Base-by-base conservation (phyloP, 148 eudicot species). In the Hydrangea macrophylla region DNA sequence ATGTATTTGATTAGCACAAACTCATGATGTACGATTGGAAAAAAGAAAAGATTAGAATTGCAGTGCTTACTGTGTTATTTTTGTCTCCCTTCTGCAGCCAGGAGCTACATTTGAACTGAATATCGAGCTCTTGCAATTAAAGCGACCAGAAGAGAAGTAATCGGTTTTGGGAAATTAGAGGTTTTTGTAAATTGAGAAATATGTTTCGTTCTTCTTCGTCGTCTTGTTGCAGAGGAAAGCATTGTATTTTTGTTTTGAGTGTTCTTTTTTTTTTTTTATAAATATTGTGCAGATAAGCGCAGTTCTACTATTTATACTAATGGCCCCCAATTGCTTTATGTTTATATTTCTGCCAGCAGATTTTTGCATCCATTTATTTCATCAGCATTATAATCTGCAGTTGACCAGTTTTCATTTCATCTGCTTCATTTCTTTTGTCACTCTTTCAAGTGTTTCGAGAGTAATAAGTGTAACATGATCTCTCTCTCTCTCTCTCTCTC, bases 31-130 rank as follows among this genome's bases (percentile, higher is more conserved):
- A 35, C 17, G 6, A 48, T 48, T 48, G 53, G n/a, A 48, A 22
- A 48, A 48, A 48, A 22, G n/a, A 15, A n/a, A 48, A 13, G 6
- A 48, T 17, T 48, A 48, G 23, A 48, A 18, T 1, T 4, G 51
- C 17, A 23, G 23, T 18, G 20, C 33, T 73, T 68, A 40, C 69
- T 39, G 31, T 31, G 9, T 60, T 37, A 18, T 22, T 51, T 26
- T 70, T 61, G 25, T 33, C 36, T 65, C 27, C 12, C 12, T 73
- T 67, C 15, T 79, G 82, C 88, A 94, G 99, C 97, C 99, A 13
- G 97, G 93, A 13, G 93, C 97, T n/a, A 88, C 97, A 66, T 95
- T 95, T 65, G 78, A 87, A 60, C 85, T 95, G 62, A 89, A 95
- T 75, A 79, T 95, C 30, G 99, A 95, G 84, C 96, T 95, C 35